Conservation (phyloP, 768 basidiomycete genomes). For the Tephrocybe sp. region DNA sequence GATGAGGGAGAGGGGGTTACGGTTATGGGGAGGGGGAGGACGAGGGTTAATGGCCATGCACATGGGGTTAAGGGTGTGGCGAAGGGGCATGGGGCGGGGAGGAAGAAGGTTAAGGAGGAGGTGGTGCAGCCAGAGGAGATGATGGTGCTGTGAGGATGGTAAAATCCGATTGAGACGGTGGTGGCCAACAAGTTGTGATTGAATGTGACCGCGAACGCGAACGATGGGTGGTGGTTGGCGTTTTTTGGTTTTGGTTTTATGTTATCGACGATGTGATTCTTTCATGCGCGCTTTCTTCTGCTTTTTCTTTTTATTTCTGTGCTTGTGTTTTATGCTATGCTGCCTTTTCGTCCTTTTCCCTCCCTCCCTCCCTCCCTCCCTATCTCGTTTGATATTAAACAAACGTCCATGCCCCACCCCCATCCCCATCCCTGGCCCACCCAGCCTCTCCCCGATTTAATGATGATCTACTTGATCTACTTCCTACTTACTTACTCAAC, state of each 20-base stretch:
- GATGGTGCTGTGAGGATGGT: slow-evolving; percentile 23
- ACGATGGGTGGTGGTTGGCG: neutral
- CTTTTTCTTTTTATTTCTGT: neutral
- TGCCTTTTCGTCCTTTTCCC: too few species aligned
- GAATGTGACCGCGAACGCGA: neutral
- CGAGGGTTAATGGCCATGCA: slow-evolving; percentile 11
- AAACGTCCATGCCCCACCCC: too few species aligned
- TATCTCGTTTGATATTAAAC: too few species aligned
- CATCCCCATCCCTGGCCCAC: too few species aligned
- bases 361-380: too few species aligned
- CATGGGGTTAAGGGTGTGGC: slow-evolving; percentile 6
- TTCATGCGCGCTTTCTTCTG: neutral
- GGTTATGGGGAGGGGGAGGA: slow-evolving; percentile 17
- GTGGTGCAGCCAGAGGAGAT: slow-evolving; percentile 17
- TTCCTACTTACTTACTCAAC: too few species aligned
- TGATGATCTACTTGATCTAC: too few species aligned
- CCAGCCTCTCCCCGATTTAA: too few species aligned
- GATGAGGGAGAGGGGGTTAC: slow-evolving; percentile 2
- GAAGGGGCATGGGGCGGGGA: slow-evolving; percentile 6
- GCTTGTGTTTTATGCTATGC: too few species aligned
- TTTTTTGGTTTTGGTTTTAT: neutral
- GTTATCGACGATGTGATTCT: neutral
- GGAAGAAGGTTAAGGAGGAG: slow-evolving; percentile 13
- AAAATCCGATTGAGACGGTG: too few species aligned
- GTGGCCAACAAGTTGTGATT: too few species aligned